phyloP scores from a whole-genome alignment of 1,284 basidiomycete genomes.

The Pascua sp. region DNA sequence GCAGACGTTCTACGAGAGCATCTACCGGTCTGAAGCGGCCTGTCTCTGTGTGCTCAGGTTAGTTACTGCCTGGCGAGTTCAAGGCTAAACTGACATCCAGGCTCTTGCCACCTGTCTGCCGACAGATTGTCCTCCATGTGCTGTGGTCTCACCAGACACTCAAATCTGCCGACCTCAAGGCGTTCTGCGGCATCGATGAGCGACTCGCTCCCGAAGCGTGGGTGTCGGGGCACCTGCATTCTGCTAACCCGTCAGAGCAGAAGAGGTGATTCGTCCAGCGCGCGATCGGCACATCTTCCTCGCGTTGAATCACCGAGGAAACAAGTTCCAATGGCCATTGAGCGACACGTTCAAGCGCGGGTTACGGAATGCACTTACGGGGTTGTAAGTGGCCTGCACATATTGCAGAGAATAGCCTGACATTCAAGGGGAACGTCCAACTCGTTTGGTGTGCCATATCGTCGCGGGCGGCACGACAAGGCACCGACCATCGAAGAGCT shows the following conservation, averaged over 20 bases:
- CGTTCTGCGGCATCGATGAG: conserved; percentile 68
- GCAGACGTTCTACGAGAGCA: conserved; percentile 72
- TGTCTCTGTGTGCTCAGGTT: conserved; percentile 92
- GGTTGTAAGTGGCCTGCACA: conserved; percentile 62
- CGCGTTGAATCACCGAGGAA: conserved; percentile 24
- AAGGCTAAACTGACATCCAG: conserved; percentile 49
- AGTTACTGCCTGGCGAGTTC: background rate
- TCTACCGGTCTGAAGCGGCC: conserved; percentile 86
- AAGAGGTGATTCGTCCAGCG: conserved; percentile 65
- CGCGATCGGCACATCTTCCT: conserved; percentile 71
- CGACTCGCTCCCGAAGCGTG: conserved; percentile 24
- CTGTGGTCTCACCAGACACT: conserved; percentile 85
- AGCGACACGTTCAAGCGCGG: conserved; percentile 75
- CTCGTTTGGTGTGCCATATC: conserved; percentile 84
- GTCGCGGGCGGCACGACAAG: conserved; percentile 53
- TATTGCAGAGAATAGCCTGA: background rate
- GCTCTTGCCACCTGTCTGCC: conserved; percentile 76
- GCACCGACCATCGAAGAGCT: conserved; percentile 58
- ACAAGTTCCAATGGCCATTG: conserved; percentile 59
- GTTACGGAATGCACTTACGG: conserved; percentile 82
- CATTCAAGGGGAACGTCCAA: conserved; percentile 75
- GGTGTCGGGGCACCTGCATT: conserved; percentile 5
- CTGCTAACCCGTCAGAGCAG: conserved; percentile 56
- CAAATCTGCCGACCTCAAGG: conserved; percentile 65
- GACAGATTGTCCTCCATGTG: conserved; percentile 86